Base-by-base conservation (phyloP, 371 early-diverging fungal genomes). In the Chytridium lagenaria region DNA sequence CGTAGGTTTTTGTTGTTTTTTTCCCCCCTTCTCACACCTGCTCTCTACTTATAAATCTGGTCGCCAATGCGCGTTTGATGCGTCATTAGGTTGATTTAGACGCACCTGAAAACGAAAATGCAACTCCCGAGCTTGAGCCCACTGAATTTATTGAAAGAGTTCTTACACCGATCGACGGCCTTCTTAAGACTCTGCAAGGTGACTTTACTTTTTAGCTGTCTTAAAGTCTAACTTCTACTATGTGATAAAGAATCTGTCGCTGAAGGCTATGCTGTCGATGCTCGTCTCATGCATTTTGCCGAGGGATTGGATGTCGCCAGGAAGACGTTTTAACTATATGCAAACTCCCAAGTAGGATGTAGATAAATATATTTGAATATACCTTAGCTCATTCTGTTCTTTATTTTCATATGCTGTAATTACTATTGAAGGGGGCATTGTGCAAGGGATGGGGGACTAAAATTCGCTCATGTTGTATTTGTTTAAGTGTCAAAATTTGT, bases 251-350 rank as follows among this genome's bases (percentile, higher is more conserved):
- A 55, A 55, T 30, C 30, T 5, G 26, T 26, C 23, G 57, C 57
- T 7, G 16, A 55, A 26, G 57, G 57, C 22, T 55, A 55, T 23
- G 57, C 57, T 55, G 57, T 55, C 26, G 57, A 55, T 23, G 57
- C 57, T 7, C 7, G 57, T 7, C 26, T 55, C 16, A 10, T 16
- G 26, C 57, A 55, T 23, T 30, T 55, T 55, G 57, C 57, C 57
- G 57, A 55, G 57, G 57, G 57, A 7, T 26, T 55, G 26, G 57
- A 55, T 30, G 26, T 55, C 10, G 57, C 57, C 7, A 55, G 26
- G 44, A 44, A 19, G 44, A 44, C 19, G 44, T 44, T 44, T 7
- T 44, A 19, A 44, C n/a, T n/a, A n/a, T n/a, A n/a, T n/a, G n/a
- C n/a, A n/a, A n/a, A n/a, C n/a, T n/a, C n/a, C n/a, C n/a, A n/a